Base-by-base conservation (phyloP, 441 rosid species). In the Adansonia gregorii region DNA sequence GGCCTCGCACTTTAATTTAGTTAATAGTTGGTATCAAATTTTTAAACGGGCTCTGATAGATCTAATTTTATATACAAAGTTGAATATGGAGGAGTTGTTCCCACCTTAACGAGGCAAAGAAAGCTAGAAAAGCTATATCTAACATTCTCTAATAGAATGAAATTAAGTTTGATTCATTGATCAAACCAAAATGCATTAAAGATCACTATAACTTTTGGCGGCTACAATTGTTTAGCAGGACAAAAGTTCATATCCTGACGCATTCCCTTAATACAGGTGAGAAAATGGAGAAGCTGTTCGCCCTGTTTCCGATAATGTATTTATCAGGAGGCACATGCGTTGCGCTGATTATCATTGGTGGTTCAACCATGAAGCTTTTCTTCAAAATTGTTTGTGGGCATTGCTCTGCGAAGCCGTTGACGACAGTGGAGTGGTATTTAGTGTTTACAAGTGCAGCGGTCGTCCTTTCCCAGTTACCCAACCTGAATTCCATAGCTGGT, bases 231-330 rank as follows among this genome's bases (percentile, higher is more conserved):
- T 9, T 41, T 46, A 46, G 39, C 2, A 8, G 54, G 15, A 49
- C 5, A 55, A 24, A 61, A 4, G 12, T 24, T 59, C 64, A 59
- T 59, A 22, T 24, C 49, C 49, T 12, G 69, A 65, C 4, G 12
- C 22, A 61, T 24, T 45, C 17, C n/a, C 27, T 0, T 67, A 2
- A 20, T 11, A 10, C 78, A 78, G 81, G 80, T 17, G 76, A 79
- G 54, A 82, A 61, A 66, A 51, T 79, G 59, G 85, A 76, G 45
- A 79, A 79, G 2, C 52, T 63, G 51, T 45, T 82, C 3, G 80
- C 76, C 4, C 58, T 80, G 54, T 79, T 82, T n/a, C 82, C 80
- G n/a, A 79, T 79, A 69, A 82, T 69, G 73, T 49, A 69, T 51
- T 46, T 69, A 24, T 48, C 73, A 20, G 56, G 41, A 12, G 73